Evolutionary conservation across 2,329 filamentous ascomycete genomes (phyloP), one percentile per base, ranked within the genome.

Genomic region (Ophiostoma ulmi): DNA sequence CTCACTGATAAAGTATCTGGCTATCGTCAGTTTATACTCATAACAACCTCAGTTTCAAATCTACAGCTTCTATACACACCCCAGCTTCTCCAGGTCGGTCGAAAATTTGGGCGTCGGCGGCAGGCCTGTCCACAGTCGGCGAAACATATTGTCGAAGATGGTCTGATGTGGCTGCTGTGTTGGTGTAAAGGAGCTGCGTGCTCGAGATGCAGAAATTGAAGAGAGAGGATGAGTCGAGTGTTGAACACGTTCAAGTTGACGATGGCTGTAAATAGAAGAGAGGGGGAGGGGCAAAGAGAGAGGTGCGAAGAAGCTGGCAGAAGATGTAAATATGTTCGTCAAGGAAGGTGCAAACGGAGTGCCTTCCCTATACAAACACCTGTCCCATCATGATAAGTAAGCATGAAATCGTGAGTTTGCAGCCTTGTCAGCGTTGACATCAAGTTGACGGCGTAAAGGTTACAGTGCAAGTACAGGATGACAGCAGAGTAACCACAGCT

Each of bases 1-100:
- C 0, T 89, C 84, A 75, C 92, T 93, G 80, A 97, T 80, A 77
- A 92, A 94, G 80, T 93, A 96, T 63, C 92, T 94, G 52, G 20
- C 17, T 11, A 14, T 7, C 3, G 41, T 55, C 26, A 69, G 52
- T 69, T 11, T 10, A 3, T 26, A 8, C 31, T 5, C 4, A n/a
- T 6, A 8, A 4, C 22, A 22, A n/a, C n/a, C n/a, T 61, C 2
- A 61, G 13, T 36, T 7, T 5, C 20, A 20, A 35, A 17, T 20
- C 22, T n/a, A n/a, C 22, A 35, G 44, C n/a, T n/a, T 35, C 10
- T 20, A n/a, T 5, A 76, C 83, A 75, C 81, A 94, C 91, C 93
- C 94, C 3, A 98, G 87, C 69, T 86, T 81, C 72, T 87, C 81
- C 38, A 98, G 82, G 75, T 91, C 83, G 0, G 44, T 84, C 80